These are phyloP conservation scores for Tilletia walkeri DNA, from an alignment of 1,284 basidiomycete genomes.

Conservation along the genomic window DNA sequence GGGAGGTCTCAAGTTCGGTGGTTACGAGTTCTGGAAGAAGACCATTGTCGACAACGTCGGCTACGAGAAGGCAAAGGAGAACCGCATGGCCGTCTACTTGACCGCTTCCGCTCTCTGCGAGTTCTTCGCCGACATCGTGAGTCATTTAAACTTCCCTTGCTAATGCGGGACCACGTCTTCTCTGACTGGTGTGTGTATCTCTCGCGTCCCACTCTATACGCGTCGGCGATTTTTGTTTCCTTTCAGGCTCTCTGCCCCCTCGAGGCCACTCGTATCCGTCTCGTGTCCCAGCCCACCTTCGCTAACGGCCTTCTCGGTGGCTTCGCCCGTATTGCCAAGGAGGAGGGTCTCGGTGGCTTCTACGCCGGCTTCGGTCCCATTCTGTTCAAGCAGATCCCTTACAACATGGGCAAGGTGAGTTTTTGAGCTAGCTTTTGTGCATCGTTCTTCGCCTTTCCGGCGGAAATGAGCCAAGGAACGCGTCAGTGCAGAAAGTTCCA, in stretches of 20 bases:
- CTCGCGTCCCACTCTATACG: neutral
- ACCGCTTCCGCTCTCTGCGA: conserved; percentile 53
- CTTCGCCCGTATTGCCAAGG: conserved; percentile 48
- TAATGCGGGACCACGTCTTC: neutral
- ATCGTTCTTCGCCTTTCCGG: neutral
- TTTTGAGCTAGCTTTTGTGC: conserved; percentile 10
- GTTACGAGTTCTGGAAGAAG: conserved; percentile 57
- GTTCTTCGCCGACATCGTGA: conserved; percentile 55
- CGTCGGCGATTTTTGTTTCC: neutral
- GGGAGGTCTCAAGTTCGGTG: conserved; percentile 56
- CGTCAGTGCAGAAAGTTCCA: neutral
- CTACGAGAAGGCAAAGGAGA: conserved; percentile 50
- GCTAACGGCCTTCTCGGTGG: conserved; percentile 53
- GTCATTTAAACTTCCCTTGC: neutral
- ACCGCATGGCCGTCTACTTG: conserved; percentile 54
- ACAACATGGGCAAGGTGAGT: conserved; percentile 61
- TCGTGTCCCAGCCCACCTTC: conserved; percentile 54
- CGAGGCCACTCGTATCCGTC: conserved; percentile 56
- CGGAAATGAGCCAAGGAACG: neutral
- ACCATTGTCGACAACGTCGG: conserved; percentile 50
- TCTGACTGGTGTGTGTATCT: neutral
- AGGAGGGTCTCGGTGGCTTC: conserved; percentile 55
- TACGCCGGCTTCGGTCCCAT: conserved; percentile 59
- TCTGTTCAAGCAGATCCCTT: conserved; percentile 55
- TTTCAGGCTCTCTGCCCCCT: conserved; percentile 49